A percentile compares a stretch with the other conserved stretches of the same genome.
These are phyloP conservation scores for Cladorrhinum sp. DNA, from an alignment of 2,329 filamentous ascomycete genomes.

Conservation along the genomic window DNA sequence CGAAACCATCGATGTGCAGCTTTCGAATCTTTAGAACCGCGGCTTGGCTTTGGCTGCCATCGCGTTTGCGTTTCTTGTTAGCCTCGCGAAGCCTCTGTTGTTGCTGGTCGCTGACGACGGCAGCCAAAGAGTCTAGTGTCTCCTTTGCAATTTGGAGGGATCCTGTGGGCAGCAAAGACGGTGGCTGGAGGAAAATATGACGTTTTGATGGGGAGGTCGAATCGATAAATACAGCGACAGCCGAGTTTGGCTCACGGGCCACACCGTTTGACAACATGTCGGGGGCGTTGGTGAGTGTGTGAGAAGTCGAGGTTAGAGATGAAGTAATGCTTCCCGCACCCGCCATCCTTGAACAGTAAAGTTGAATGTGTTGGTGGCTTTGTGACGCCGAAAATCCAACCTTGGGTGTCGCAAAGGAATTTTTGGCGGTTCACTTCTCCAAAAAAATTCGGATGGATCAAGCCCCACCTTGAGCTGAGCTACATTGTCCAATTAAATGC, in stretches of 20 bases:
- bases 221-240: constrained; percentile 52
- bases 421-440: constrained; percentile 3
- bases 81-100: constrained; percentile 62
- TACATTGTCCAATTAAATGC: constrained; percentile 11
- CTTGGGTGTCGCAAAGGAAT: constrained; percentile 4
- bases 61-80: constrained; percentile 68
- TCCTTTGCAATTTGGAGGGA: constrained; percentile 75
- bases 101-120: constrained; percentile 70
- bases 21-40: constrained; percentile 73
- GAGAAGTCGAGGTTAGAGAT: constrained; percentile 61
- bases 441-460: constrained; percentile 16
- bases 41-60: constrained; percentile 42
- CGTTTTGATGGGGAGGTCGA: constrained; percentile 58
- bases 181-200: constrained; percentile 74
- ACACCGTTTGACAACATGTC: constrained; percentile 37
- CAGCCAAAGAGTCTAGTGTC: constrained; percentile 74
- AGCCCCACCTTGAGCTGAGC: constrained; percentile 5
- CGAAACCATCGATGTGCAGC: constrained; percentile 83
- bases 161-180: constrained; percentile 61
- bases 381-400: not conserved
- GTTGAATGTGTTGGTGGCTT: not conserved
- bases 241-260: constrained; percentile 34
- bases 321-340: constrained; percentile 51
- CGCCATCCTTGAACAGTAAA: constrained; percentile 29
- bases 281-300: constrained; percentile 56